A percentile compares a stretch with the other conserved stretches of the same genome.
These are phyloP conservation scores for Scedosporium minutisporum DNA, from an alignment of 2,329 filamentous ascomycete genomes.

Conservation along the genomic window DNA sequence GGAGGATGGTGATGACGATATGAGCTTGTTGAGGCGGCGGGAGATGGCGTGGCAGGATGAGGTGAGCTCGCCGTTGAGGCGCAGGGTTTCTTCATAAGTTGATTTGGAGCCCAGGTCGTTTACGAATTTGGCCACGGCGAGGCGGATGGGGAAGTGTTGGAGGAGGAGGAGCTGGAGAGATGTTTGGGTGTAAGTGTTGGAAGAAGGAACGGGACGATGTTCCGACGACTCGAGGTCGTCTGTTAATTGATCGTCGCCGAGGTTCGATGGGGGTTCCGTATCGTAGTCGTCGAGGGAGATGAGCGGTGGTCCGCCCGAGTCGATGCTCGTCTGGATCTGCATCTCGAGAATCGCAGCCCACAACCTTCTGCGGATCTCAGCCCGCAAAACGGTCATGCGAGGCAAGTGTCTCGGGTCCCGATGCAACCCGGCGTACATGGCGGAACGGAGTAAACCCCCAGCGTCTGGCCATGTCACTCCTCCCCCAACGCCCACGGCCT, in stretches of 20 bases:
- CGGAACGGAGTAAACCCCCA: constrained; percentile 33
- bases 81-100: constrained; percentile 34
- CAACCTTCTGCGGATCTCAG: constrained; percentile 39
- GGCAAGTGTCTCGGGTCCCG: constrained; percentile 33
- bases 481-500: constrained; percentile 25
- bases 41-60: constrained; percentile 30
- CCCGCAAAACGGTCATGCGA: constrained; percentile 16
- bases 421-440: constrained; percentile 41
- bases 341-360: constrained; percentile 46
- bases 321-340: constrained; percentile 32
- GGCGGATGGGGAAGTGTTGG: constrained; percentile 31
- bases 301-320: constrained; percentile 35
- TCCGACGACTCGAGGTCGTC: constrained; percentile 2
- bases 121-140: constrained; percentile 30
- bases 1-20: background rate
- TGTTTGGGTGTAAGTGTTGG: constrained; percentile 25
- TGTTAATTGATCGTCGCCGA: constrained; percentile 36
- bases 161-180: constrained; percentile 32
- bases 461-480: constrained; percentile 38
- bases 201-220: background rate
- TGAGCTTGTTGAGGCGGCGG: constrained; percentile 20
- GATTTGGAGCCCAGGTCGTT: constrained; percentile 27
- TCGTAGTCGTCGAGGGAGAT: constrained; percentile 36
- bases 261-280: constrained; percentile 36
- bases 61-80: constrained; percentile 31